Base-by-base conservation (phyloP, 441 rosid genomes). In the Corymbia citriodora region DNA sequence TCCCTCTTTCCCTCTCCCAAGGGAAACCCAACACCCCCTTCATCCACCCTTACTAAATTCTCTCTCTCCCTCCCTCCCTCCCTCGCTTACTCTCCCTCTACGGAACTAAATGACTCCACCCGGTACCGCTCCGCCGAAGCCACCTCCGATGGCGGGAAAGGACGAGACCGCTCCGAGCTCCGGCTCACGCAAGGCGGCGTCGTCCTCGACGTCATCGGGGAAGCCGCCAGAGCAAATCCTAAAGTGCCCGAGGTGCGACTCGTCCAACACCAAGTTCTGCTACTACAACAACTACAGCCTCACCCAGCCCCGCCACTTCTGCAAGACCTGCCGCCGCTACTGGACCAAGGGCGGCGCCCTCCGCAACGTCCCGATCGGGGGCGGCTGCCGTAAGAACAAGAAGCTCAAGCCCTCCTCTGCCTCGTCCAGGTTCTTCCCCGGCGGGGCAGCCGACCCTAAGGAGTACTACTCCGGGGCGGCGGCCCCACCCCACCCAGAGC, bases 221-320 rank as follows among this genome's bases (percentile, higher is more conserved):
- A 93, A 93, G 93, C 94, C 95, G 15, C 95, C 91, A 72, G 95
- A 93, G 72, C 95, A 93, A 91, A 65, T 93, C 90, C 90, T 93
- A 55, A 97, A 95, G 93, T 97, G 99, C 54, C 99, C 99, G 4
- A 93, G 99, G 74, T 97, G 99, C 72, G 97, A 97, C 94, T 97
- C 99, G 0, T 91, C 97, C 87, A 96, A 96, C 95, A 97, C 99
- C 55, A 97, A 97, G 93, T 97, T 97, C 96, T 97, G 99, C 91
- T 97, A 97, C 96, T 97, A 96, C 95, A 97, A 97, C 94, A 97
- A 97, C 94, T 97, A 97, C 97, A 96, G 98, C 90, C 96, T 96
- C 87, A 92, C 96, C 15, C 99, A 97, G 89, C 99, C 99, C 12
- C 95, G 99, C 87, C 98, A 97, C 94, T 97, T 97, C 90, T 97